phyloP scores from a whole-genome alignment of 352 stramenopile species.

The Plasmopara halstedii region DNA sequence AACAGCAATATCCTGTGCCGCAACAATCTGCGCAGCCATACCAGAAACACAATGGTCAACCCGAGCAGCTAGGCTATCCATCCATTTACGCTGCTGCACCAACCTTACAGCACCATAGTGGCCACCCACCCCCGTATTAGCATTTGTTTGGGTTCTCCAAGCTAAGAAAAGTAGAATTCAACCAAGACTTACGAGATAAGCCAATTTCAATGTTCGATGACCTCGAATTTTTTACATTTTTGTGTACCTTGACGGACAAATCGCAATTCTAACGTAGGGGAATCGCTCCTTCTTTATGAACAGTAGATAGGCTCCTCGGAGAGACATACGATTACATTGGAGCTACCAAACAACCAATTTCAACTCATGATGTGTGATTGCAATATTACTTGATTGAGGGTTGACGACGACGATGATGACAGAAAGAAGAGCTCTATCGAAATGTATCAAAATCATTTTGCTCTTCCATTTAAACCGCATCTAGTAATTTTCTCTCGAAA shows the following conservation, averaged over 20 bases:
- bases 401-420: background rate
- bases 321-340: no score
- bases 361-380: no score
- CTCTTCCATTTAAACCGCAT: conserved; percentile 12
- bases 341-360: no score
- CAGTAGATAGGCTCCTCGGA: no score
- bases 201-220: no score
- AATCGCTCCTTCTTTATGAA: no score
- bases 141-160: conserved; percentile 21
- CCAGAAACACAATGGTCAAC: conserved; percentile 3
- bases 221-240: no score
- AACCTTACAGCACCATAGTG: conserved; percentile 14
- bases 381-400: no score
- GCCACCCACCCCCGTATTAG: conserved; percentile 20
- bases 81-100: conserved; percentile 24
- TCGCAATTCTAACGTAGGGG: no score
- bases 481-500: conserved; percentile 19
- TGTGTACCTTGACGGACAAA: no score
- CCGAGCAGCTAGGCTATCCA: conserved; percentile 23
- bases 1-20: conserved; percentile 3
- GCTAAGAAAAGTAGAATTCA: conserved; percentile 16
- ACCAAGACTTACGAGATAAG: no score
- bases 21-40: conserved; percentile 5
- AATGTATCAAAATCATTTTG: background rate
- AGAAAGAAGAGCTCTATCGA: background rate